A percentile compares a stretch with the other conserved stretches of the same genome.
Conservation (phyloP, 225 moss, liverwort and hornwort species). For the Antitrichia curtipendula region DNA sequence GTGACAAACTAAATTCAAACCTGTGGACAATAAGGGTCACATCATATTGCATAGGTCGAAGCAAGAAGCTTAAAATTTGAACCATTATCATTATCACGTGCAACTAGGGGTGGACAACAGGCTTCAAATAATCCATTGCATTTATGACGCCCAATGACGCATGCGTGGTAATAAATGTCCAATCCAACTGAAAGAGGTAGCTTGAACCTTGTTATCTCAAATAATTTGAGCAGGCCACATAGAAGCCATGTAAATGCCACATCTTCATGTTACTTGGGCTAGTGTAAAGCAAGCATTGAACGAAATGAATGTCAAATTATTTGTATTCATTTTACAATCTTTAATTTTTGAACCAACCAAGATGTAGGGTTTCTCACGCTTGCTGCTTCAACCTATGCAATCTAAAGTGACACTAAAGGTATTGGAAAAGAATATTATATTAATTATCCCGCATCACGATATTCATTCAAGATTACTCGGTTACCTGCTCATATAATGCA, state of each 20-base stretch:
- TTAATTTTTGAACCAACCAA: not conserved
- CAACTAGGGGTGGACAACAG: not conserved
- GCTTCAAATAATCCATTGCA: not conserved
- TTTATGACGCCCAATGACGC: not conserved
- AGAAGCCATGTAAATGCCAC: not conserved
- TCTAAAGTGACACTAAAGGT: not conserved
- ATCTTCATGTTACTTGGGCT: not conserved
- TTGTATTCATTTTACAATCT: not conserved
- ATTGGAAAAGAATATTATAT: not conserved
- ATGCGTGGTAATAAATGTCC: not conserved
- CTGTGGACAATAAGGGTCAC: not conserved
- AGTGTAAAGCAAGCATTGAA: not conserved
- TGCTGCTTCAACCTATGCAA: not conserved
- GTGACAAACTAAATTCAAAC: not conserved
- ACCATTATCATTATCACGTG: not conserved
- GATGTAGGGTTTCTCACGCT: not conserved
- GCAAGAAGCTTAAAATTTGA: not conserved
- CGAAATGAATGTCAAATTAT: not conserved
- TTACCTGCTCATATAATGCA: constrained; percentile 77
- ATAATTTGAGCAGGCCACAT: not conserved
- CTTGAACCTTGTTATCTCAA: not conserved
- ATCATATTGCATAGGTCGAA: not conserved
- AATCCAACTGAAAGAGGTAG: not conserved
- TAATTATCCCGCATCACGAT: not conserved
- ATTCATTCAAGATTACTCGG: not conserved